A percentile compares a stretch with the other conserved stretches of the same genome.
These are phyloP conservation scores for Myrica gale DNA, from an alignment of 306 rosid genomes.

Conservation along the genomic window DNA sequence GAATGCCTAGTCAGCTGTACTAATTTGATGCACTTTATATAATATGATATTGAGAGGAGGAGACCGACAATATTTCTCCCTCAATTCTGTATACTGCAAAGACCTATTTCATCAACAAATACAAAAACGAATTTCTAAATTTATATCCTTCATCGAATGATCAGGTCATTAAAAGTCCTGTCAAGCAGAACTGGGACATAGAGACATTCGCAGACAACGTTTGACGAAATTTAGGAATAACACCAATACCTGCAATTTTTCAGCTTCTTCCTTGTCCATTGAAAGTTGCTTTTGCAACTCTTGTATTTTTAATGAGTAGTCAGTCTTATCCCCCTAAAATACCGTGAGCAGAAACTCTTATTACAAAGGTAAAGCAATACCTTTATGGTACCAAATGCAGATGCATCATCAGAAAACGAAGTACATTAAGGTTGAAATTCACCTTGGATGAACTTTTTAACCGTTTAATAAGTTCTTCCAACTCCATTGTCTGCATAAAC, in stretches of 20 bases:
- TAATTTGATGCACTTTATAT: too few species aligned
- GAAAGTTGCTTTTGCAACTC: constrained; percentile 91
- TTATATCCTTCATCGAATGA: not conserved
- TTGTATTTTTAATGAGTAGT: constrained; percentile 68
- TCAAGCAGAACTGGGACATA: not conserved
- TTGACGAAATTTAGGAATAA: constrained; percentile 11
- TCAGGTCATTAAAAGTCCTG: constrained; percentile 3
- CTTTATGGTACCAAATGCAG: constrained; percentile 10
- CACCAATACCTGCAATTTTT: constrained; percentile 69
- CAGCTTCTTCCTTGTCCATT: constrained; percentile 88
- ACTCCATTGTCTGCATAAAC: constrained; percentile 60
- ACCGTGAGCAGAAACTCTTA: not conserved
- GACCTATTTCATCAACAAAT: not conserved
- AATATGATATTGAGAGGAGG: too few species aligned
- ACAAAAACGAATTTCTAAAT: not conserved
- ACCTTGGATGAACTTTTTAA: constrained; percentile 78
- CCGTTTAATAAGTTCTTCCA: constrained; percentile 76
- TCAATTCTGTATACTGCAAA: too few species aligned
- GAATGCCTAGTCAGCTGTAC: too few species aligned
- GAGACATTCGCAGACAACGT: not conserved
- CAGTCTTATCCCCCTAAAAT: constrained; percentile 80
- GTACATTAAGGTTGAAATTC: constrained; percentile 6
- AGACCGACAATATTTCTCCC: too few species aligned
- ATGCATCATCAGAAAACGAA: constrained; percentile 19
- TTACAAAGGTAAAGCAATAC: constrained; percentile 10